These are phyloP conservation scores for Sequoiadendron giganteum DNA, from an alignment of 75 land plant genomes.

Conservation along the genomic window DNA sequence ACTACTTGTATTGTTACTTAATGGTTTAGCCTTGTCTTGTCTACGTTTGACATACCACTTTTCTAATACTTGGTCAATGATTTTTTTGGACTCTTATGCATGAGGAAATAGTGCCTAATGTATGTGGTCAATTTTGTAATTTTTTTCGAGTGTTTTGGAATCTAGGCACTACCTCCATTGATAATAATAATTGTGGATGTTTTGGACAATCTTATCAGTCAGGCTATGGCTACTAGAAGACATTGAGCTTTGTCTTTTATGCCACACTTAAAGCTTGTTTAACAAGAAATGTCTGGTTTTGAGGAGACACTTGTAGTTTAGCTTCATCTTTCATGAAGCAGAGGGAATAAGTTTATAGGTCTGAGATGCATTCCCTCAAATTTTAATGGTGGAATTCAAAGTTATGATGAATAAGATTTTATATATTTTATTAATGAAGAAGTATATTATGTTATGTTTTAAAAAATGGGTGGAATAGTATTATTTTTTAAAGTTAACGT, in stretches of 20 bases:
- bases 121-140: background rate
- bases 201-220: background rate
- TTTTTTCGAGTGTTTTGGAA: background rate
- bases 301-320: background rate
- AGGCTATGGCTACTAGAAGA: background rate
- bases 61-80: background rate
- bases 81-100: background rate
- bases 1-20: too few species aligned
- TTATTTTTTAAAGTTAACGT: too few species aligned
- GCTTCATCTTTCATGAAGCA: too few species aligned
- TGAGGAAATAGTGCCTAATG: background rate
- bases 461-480: too few species aligned
- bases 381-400: too few species aligned
- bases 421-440: too few species aligned
- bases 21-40: background rate
- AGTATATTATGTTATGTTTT: too few species aligned
- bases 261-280: too few species aligned
- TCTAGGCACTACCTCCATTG: background rate
- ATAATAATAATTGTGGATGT: background rate
- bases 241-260: background rate
- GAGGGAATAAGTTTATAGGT: too few species aligned
- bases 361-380: too few species aligned
- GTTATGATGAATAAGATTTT: too few species aligned
- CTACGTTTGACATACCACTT: background rate
- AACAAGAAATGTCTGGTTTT: background rate